Evolutionary conservation across 2,329 filamentous ascomycete species (phyloP), one percentile per base, ranked within the genome.

Genomic region (Neonectria magnoliae): DNA sequence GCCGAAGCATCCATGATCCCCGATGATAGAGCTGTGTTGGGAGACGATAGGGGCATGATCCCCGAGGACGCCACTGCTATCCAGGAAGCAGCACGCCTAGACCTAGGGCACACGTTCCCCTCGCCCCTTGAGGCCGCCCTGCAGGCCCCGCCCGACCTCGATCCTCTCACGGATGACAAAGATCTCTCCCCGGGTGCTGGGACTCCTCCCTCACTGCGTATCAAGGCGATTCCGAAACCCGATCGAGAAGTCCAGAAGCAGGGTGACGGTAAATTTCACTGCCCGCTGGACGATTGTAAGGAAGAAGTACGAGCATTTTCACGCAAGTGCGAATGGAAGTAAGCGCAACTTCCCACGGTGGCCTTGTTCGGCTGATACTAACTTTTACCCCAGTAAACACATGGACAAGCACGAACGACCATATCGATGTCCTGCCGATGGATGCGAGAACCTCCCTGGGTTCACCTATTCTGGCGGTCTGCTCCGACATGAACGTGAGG

Each of bases 381-480:
- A 79, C 66, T 31, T 29, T 10, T 9, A 20, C 33, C 29, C 18
- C 7, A 69, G 93, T 77, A 98, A 98, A 82, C 95, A 98, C 78
- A 98, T 98, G 94, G 95, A 98, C 81, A 97, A 97, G 78, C 95
- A 98, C 77, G 94, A 97, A 72, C 87, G 95, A 13, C 95, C 95
- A 1, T 98, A 98, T 77, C 92, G 94, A 74, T 98, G 95, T 79
- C 85, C 83, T 22, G 90, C 91, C 47, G 85, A 88, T n/a, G 92
- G 91, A 41, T 98, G 95, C 79, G 93, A 95, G 74, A 97, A 97
- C 74, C 87, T 97, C 0, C 92, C 93, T 57, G 95, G 95, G 1
- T 98, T 98, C 79, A 98, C 95, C 1, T 98, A 98, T 77, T 95
- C 93, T 0, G 95, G 95, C 16, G 95, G 95, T 4, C 87, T 98